phyloP scores from a whole-genome alignment of 192 early-diverging fungal genomes.

The Rhizophagus clarus region DNA sequence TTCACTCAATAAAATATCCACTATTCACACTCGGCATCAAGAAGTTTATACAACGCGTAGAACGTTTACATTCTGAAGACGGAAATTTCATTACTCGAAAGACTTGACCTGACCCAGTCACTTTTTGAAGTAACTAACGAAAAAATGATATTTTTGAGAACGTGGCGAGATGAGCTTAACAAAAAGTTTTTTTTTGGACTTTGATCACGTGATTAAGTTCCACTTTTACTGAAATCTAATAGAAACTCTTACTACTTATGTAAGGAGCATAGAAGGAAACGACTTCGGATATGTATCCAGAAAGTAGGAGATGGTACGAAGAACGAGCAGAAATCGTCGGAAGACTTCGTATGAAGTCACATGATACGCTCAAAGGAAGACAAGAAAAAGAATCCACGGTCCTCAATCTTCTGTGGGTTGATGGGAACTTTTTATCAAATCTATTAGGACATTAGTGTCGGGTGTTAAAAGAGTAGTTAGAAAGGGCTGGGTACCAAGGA shows the following conservation, averaged over 20 bases:
- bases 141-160: background rate
- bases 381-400: too few species aligned
- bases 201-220: background rate
- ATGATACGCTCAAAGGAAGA: too few species aligned
- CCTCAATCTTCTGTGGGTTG: too few species aligned
- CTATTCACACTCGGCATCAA: background rate
- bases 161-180: background rate
- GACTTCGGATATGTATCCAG: too few species aligned
- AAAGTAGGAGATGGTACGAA: too few species aligned
- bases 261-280: too few species aligned
- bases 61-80: background rate
- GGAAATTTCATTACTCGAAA: background rate
- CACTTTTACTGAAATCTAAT: background rate
- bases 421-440: too few species aligned
- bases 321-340: too few species aligned
- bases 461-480: too few species aligned
- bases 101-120: background rate
- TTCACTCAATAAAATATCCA: background rate
- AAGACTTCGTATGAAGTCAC: too few species aligned
- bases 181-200: background rate
- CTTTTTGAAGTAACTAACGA: background rate
- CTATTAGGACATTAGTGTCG: too few species aligned
- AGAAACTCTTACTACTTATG: background rate
- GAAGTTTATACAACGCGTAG: constrained; percentile 9
- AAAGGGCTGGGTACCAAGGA: too few species aligned